Evolutionary conservation across 2,329 filamentous ascomycete species (phyloP), one percentile per base, ranked within the genome.

Genomic region (Magnaporthiopsis poae): DNA sequence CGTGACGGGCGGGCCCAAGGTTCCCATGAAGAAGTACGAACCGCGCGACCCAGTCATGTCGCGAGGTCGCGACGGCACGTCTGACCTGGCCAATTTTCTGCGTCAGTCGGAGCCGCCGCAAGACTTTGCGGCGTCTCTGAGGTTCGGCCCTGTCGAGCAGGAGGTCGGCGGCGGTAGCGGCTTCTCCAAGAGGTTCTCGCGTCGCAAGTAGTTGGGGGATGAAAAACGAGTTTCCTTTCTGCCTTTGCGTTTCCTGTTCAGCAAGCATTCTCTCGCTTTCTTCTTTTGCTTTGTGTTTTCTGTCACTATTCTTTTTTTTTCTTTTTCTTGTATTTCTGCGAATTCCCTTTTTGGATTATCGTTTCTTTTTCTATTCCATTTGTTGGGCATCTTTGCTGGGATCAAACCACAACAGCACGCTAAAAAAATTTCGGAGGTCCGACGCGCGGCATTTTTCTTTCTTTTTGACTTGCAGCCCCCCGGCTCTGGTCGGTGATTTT

Each of bases 81-180:
- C 84, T 25, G 90, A 92, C 64, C 77, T 94, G 61, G 90, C 90
- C 0, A 86, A 87, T 65, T 94, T 94, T 74, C 77, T 95, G 39
- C 85, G 83, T 65, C 86, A 86, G 71, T 90, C 88, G 18, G 87
- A 82, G 46, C 89, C 90, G 3, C 87, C 88, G 1, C 80, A 81
- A 18, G 69, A 35, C 63, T 65, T 65, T 61, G 64, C 64, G 11
- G 59, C 64, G 25, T 33, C 62, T 7, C 46, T 21, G 8, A 56
- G 46, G 21, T 25, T 56, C 33, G 61, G 61, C n/a, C 2, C 27
- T 25, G 31, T 62, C 15, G 61, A 36, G 21, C 29, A 62, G 27
- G 61, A 62, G 21, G 60, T 29, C 27, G 60, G 60, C 4, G 31
- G 60, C 60, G 25, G 46, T 21, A 21, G 46, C 46, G 21, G 46